These are phyloP conservation scores for Cyclocybe aegerita DNA, from an alignment of 768 basidiomycete species.

Conservation along the genomic window DNA sequence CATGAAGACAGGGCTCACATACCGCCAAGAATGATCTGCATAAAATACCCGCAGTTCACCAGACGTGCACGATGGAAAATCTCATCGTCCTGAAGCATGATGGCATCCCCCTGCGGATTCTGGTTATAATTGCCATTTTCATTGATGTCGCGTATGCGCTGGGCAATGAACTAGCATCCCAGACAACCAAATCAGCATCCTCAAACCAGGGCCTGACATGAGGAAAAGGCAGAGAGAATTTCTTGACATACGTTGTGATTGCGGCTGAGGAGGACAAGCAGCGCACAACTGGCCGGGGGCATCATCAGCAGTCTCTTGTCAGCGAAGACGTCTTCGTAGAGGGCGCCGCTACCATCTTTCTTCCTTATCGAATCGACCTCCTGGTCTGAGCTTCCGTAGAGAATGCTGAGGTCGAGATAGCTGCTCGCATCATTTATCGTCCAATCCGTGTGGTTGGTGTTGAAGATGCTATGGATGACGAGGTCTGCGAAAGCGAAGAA, in stretches of 20 bases:
- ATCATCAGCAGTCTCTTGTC: constrained; percentile 65
- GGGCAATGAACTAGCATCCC: constrained; percentile 58
- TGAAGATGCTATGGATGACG: constrained; percentile 73
- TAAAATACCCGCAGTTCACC: constrained; percentile 72
- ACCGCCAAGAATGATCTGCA: constrained; percentile 67
- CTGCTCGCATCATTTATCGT: constrained; percentile 64
- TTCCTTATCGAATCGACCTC: constrained; percentile 52
- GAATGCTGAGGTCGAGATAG: constrained; percentile 74
- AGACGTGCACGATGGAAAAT: constrained; percentile 73
- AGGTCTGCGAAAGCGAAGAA: constrained; percentile 82
- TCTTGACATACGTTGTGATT: constrained; percentile 65
- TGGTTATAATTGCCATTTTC: constrained; percentile 50
- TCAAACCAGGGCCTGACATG: background rate
- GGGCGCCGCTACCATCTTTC: constrained; percentile 63
- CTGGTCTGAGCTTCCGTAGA: constrained; percentile 62
- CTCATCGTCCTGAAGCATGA: constrained; percentile 63
- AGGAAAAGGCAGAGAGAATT: background rate
- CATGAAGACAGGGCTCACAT: constrained; percentile 1
- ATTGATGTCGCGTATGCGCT: constrained; percentile 67
- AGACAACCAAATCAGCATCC: constrained; percentile 7
- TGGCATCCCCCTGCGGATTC: too few species aligned
- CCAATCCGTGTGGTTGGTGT: constrained; percentile 47
- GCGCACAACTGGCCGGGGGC: constrained; percentile 70
- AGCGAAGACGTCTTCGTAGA: constrained; percentile 72
- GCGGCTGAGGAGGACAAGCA: constrained; percentile 66